Evolutionary conservation across 1,284 basidiomycete genomes (phyloP).

Genomic region (Cutaneotrichosporon spelunceum): DNA sequence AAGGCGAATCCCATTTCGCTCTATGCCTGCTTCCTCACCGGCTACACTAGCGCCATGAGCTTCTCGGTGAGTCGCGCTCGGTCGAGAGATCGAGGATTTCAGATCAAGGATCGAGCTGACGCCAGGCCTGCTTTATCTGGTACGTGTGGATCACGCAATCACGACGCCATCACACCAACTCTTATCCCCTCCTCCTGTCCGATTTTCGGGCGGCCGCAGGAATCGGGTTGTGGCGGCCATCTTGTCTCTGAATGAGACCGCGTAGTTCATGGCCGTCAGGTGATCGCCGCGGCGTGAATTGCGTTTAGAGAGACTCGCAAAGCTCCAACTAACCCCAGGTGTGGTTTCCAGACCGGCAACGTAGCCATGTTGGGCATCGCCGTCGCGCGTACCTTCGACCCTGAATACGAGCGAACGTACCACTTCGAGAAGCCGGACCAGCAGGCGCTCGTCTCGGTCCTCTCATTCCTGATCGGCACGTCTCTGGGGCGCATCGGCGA

Average conservation of each 20-base stretch:
- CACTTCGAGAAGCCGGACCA: conserved; percentile 71
- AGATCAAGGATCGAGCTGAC: not conserved
- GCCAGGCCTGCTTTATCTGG: conserved; percentile 9
- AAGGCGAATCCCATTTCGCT: conserved; percentile 62
- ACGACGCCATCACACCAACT: too few species aligned
- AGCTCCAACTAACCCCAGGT: conserved; percentile 46
- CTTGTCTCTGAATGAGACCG: not conserved
- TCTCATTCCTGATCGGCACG: conserved; percentile 61
- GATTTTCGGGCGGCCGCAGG: not conserved
- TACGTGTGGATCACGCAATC: conserved; percentile 2
- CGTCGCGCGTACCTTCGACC: conserved; percentile 63
- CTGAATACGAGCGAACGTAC: conserved; percentile 54
- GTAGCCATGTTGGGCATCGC: conserved; percentile 61
- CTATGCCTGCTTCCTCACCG: conserved; percentile 80
- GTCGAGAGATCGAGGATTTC: not conserved
- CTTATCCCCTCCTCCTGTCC: not conserved
- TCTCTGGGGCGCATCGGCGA: conserved; percentile 51
- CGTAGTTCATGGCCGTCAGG: not conserved
- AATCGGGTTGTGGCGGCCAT: not conserved
- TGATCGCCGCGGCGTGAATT: too few species aligned
- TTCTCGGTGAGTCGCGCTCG: conserved; percentile 57
- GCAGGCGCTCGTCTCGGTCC: conserved; percentile 72
- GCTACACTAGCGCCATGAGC: conserved; percentile 69
- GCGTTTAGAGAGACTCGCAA: too few species aligned
- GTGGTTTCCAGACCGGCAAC: conserved; percentile 51